Conservation (phyloP, 2,329 filamentous ascomycete genomes). For the Bimuria novae-zelandiae region DNA sequence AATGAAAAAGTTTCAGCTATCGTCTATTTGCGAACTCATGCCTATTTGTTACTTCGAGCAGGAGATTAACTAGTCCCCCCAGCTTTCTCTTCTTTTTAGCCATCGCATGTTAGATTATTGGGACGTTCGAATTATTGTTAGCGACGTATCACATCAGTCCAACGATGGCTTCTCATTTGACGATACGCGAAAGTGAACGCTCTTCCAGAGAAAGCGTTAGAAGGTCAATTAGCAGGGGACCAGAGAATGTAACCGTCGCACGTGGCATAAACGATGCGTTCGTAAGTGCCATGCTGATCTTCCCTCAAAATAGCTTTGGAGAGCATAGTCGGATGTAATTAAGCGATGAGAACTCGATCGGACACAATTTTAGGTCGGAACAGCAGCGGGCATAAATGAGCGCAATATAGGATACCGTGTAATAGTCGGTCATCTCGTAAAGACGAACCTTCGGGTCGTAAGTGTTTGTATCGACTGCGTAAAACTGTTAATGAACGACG, state of each 20-base stretch:
- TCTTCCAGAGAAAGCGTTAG: background rate
- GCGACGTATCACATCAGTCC: background rate
- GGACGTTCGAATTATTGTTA: background rate
- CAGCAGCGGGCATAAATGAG: background rate
- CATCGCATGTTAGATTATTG: too few species aligned
- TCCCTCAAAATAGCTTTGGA: background rate
- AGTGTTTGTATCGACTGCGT: too few species aligned
- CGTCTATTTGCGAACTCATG: too few species aligned
- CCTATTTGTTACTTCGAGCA: too few species aligned
- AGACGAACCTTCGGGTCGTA: background rate
- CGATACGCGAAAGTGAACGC: background rate
- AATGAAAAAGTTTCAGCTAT: background rate
- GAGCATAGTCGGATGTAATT: background rate
- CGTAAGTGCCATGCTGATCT: background rate
- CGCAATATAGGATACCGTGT: conserved; percentile 7
- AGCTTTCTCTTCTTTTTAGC: too few species aligned
- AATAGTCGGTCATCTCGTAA: conserved; percentile 1
- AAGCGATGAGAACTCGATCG: background rate
- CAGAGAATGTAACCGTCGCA: background rate
- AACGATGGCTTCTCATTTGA: background rate
- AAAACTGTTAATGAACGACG: too few species aligned
- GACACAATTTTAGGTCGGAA: background rate
- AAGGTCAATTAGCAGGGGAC: background rate
- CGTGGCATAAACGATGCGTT: background rate
- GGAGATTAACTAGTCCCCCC: too few species aligned